Evolutionary conservation across 768 basidiomycete species (phyloP), one percentile per base, ranked within the genome.

Genomic region (Hemileccinum rubropunctum): DNA sequence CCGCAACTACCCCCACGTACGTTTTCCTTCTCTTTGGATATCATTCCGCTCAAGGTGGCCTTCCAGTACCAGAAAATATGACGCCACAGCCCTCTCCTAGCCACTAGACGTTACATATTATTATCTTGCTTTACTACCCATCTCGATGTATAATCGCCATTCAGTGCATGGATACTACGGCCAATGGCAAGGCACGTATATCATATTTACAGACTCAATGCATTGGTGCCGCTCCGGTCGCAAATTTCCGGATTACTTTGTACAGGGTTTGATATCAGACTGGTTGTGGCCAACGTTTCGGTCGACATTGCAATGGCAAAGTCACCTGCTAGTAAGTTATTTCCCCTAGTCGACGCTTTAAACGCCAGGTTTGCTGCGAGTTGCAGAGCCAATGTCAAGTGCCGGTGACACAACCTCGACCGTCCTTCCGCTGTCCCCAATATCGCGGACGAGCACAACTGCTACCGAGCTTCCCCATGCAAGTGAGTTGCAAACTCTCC

Each of bases 1-100:
- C 91, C 88, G 57, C 86, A 88, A 64, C 73, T 90, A 70, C 84
- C 88, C 53, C 86, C 84, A 67, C 58, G 91, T 93, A 61, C 65
- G 91, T 76, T 7, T 15, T 30, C 39, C 7, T 11, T 32, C 40
- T 33, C 32, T 49, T 53, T 40, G n/a, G n/a, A 3, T 41, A 23
- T 10, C 12, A 11, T 20, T 13, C 13, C 20, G 40, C 57, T 58
- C n/a, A 58, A 58, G 33, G 26, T 3, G 13, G 3, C 47, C 27
- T 23, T 37, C 45, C 39, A 81, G 79, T 83, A 68, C 82, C 82
- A 28, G 76, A 80, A 55, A 72, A 71, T 32, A 80, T 82, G 75
- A 67, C 80, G 40, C 71, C 81, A 53, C 81, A 77, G 14, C 72
- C 58, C 35, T 66, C 76, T 45, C 58, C 74, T 47, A 69, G 74